Evolutionary conservation across 345 rosid species (phyloP).

Genomic region (Gossypium rotundifolium): DNA sequence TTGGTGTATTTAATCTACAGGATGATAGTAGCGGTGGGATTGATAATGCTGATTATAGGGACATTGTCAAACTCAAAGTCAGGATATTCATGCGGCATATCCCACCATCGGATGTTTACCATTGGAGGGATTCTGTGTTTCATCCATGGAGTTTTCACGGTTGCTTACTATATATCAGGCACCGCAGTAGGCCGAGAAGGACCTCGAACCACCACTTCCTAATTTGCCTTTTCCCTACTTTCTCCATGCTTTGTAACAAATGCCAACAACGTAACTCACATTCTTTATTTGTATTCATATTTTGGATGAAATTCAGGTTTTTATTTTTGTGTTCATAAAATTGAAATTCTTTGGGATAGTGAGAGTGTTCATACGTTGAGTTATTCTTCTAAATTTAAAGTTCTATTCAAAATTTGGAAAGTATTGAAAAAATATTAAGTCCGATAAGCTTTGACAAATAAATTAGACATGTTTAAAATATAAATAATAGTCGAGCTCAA

Average conservation of each 20-base stretch:
- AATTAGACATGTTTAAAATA: too few relatives aligned
- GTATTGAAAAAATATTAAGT: too few relatives aligned
- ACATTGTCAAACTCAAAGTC: slow-evolving; percentile 60
- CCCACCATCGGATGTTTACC: slow-evolving; percentile 54
- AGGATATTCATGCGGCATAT: slow-evolving; percentile 53
- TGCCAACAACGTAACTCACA: background rate
- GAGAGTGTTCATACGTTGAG: too few relatives aligned
- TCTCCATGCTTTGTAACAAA: background rate
- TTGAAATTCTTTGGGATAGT: too few relatives aligned
- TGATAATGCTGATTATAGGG: slow-evolving; percentile 69
- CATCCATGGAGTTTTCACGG: slow-evolving; percentile 62
- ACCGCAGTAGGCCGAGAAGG: slow-evolving; percentile 45
- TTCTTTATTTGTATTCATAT: background rate
- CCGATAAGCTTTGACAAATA: too few relatives aligned
- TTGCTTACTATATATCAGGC: slow-evolving; percentile 72
- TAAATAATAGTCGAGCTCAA: too few relatives aligned
- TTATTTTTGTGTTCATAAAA: background rate
- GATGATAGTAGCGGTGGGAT: slow-evolving; percentile 57
- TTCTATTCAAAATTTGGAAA: too few relatives aligned
- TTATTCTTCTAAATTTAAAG: too few relatives aligned
- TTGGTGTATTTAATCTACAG: slow-evolving; percentile 20
- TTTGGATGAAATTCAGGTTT: background rate
- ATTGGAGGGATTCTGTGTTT: slow-evolving; percentile 80
- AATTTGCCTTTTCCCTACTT: background rate
- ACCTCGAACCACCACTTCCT: slow-evolving; percentile 14